phyloP scores from a whole-genome alignment of 2,329 filamentous ascomycete genomes.

The Paracamarosporium sp. region DNA sequence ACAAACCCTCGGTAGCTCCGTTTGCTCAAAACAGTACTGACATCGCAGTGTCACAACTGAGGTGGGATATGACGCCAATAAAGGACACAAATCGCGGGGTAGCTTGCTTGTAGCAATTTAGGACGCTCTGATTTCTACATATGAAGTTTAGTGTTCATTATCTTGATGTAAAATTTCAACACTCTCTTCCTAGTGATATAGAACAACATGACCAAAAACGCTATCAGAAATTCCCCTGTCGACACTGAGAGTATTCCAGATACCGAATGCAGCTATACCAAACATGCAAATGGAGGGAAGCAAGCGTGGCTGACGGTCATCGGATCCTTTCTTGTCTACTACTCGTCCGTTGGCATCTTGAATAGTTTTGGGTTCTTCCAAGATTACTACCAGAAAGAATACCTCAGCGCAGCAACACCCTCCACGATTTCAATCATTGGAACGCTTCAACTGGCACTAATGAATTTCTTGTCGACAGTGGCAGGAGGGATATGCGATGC shows the following conservation, averaged over 20 bases:
- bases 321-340: slow-evolving; percentile 47
- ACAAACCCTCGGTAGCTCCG: background rate
- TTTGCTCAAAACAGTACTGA: slow-evolving; percentile 1
- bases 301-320: slow-evolving; percentile 42
- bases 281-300: background rate
- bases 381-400: slow-evolving; percentile 50
- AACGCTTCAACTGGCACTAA: slow-evolving; percentile 50
- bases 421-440: slow-evolving; percentile 53
- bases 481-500: slow-evolving; percentile 69
- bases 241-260: background rate
- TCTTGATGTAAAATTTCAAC: background rate
- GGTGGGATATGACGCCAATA: background rate
- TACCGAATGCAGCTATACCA: background rate
- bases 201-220: background rate
- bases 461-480: slow-evolving; percentile 63
- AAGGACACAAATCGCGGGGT: background rate
- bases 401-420: slow-evolving; percentile 38
- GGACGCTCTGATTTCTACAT: background rate
- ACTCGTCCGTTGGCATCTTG: slow-evolving; percentile 49
- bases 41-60: background rate
- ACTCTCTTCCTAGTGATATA: background rate
- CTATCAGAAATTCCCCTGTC: background rate
- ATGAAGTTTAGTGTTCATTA: background rate
- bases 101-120: background rate
- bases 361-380: slow-evolving; percentile 55